Percentiles rank a stretch among this genome's conserved stretches.
Conservation (phyloP, 1,139 yeast species). For the Yamadazyma triangularis region DNA sequence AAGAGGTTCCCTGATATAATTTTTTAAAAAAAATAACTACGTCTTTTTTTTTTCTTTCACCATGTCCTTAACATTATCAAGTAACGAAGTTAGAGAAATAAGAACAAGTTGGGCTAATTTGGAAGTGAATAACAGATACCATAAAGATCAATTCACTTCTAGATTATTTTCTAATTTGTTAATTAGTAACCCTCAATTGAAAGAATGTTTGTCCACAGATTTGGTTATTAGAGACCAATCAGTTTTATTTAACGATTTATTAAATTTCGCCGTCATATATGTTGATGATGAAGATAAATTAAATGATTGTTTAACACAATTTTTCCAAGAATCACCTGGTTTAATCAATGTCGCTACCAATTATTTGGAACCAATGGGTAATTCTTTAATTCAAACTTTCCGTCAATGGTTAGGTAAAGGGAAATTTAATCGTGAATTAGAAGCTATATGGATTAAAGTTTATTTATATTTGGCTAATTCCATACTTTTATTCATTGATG, state of each 20-base stretch:
- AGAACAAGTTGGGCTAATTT: conserved; percentile 31
- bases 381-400: conserved; percentile 35
- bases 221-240: conserved; percentile 27
- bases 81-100: conserved; percentile 13
- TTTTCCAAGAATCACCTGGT: conserved; percentile 28
- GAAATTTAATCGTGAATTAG: conserved; percentile 28
- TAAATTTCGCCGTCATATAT: conserved; percentile 29
- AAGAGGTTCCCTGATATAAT: not conserved
- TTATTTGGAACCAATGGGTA: conserved; percentile 44
- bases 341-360: conserved; percentile 21
- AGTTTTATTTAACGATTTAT: conserved; percentile 32
- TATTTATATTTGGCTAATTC: conserved; percentile 39
- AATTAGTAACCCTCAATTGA: conserved; percentile 25
- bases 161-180: conserved; percentile 33
- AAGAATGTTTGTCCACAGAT: conserved; percentile 21
- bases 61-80: conserved; percentile 12
- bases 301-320: conserved; percentile 31
- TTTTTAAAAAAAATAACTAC: not conserved
- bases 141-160: conserved; percentile 24
- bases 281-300: conserved; percentile 25
- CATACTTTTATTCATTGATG: conserved; percentile 23
- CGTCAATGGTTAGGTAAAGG: conserved; percentile 33
- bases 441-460: conserved; percentile 38
- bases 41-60: no score
- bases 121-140: conserved; percentile 25